Percentiles rank a stretch among this genome's conserved stretches.
These are phyloP conservation scores for Aaosphaeria arxii DNA, from an alignment of 2,329 filamentous ascomycete species.

Conservation along the genomic window DNA sequence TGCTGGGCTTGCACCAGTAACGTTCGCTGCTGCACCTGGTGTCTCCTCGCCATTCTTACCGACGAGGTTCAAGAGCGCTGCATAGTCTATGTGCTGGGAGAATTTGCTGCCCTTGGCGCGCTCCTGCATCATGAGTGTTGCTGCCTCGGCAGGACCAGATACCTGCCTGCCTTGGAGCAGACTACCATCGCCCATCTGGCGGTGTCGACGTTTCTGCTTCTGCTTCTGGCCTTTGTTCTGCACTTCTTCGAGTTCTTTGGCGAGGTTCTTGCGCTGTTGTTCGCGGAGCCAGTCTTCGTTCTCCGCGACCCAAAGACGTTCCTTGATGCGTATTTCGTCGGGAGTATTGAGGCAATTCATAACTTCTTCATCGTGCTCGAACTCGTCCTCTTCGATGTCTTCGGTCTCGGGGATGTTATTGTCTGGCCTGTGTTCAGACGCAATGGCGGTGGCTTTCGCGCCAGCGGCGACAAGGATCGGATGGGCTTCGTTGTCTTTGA, in stretches of 20 bases:
- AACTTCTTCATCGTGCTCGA: slow-evolving; percentile 87
- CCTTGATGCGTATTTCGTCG: slow-evolving; percentile 76
- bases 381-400: slow-evolving; percentile 75
- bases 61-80: slow-evolving; percentile 24
- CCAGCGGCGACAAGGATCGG: slow-evolving; percentile 22
- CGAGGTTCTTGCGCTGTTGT: slow-evolving; percentile 79
- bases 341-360: slow-evolving; percentile 71
- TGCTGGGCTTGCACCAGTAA: neutral
- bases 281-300: slow-evolving; percentile 91
- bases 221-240: slow-evolving; percentile 49
- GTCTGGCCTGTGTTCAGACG: slow-evolving; percentile 20
- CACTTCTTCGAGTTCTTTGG: slow-evolving; percentile 62
- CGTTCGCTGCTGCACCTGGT: neutral
- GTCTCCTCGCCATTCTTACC: neutral
- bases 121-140: slow-evolving; percentile 45
- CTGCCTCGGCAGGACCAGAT: slow-evolving; percentile 44
- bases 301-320: slow-evolving; percentile 89
- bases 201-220: slow-evolving; percentile 42
- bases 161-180: slow-evolving; percentile 43
- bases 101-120: slow-evolving; percentile 37
- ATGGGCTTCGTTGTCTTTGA: slow-evolving; percentile 27
- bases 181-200: slow-evolving; percentile 39
- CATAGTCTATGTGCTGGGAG: slow-evolving; percentile 47
- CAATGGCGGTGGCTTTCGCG: slow-evolving; percentile 26
- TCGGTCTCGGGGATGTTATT: slow-evolving; percentile 33